Conservation (phyloP, 2,329 filamentous ascomycete genomes). For the Epichloe gansuensis region DNA sequence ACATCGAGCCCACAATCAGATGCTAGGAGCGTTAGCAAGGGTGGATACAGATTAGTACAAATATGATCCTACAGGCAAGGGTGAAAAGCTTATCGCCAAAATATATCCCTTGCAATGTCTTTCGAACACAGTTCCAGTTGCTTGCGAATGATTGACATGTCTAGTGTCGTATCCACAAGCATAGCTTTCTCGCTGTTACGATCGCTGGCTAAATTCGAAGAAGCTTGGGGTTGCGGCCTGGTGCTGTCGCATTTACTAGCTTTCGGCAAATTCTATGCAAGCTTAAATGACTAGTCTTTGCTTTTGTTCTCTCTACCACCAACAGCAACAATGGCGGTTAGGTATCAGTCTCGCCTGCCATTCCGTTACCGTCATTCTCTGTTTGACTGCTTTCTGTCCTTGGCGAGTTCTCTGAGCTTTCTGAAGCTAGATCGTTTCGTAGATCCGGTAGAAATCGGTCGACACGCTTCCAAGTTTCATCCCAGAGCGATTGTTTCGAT, state of each 20-base stretch:
- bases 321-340: not conserved
- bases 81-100: too few relatives aligned
- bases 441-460: constrained; percentile 53
- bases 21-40: too few relatives aligned
- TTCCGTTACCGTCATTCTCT: not conserved
- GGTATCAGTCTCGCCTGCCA: not conserved
- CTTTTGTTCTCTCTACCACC: not conserved
- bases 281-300: not conserved
- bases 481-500: constrained; percentile 44
- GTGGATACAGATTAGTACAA: too few relatives aligned
- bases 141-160: too few relatives aligned
- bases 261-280: not conserved
- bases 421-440: constrained; percentile 42
- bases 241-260: not conserved
- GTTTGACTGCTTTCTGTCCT: not conserved
- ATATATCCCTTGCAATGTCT: too few relatives aligned
- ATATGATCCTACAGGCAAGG: too few relatives aligned
- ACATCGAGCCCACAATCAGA: too few relatives aligned
- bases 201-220: too few relatives aligned
- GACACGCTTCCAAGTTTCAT: constrained; percentile 53
- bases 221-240: not conserved
- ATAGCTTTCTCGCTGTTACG: too few relatives aligned
- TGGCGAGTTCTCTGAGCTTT: constrained; percentile 20
- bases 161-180: too few relatives aligned
- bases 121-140: too few relatives aligned